Percentiles rank a stretch among this genome's conserved stretches.
Evolutionary conservation across 169 alveolate genomes (phyloP).

Genomic region (Plasmodium berghei): DNA sequence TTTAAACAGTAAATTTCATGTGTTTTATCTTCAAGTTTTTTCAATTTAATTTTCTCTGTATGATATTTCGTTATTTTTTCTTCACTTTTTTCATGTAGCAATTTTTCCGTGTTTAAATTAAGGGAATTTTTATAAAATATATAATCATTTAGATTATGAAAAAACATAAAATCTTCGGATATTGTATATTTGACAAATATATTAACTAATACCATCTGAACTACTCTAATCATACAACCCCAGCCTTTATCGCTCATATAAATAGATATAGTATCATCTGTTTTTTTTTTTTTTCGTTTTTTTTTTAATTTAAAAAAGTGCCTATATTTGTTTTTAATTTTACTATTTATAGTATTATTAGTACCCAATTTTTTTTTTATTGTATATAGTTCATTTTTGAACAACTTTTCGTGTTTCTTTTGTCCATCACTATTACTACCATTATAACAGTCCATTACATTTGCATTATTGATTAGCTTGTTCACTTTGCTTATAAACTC

Average conservation of each 20-base stretch:
- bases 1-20: not conserved
- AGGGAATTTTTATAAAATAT: conserved; percentile 35
- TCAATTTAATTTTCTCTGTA: not conserved
- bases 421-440: not conserved
- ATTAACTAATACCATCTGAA: conserved; percentile 84
- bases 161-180: conserved; percentile 34
- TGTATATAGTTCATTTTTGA: not conserved
- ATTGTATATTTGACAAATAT: conserved; percentile 67
- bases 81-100: conserved; percentile 2
- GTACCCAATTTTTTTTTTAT: conserved; percentile 1
- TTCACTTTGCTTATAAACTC: no score
- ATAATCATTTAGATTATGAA: conserved; percentile 52
- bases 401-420: conserved; percentile 1
- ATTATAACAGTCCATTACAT: no score
- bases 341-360: not conserved
- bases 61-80: not conserved
- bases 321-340: conserved; percentile 19
- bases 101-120: not conserved
- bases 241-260: conserved; percentile 81
- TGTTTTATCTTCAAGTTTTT: not conserved
- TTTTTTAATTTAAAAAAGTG: conserved; percentile 12
- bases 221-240: conserved; percentile 84
- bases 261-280: conserved; percentile 38
- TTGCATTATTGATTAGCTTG: no score
- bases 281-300: conserved; percentile 18